These are phyloP conservation scores for Cystobasidium tubakii DNA, from an alignment of 768 basidiomycete genomes.

Conservation along the genomic window DNA sequence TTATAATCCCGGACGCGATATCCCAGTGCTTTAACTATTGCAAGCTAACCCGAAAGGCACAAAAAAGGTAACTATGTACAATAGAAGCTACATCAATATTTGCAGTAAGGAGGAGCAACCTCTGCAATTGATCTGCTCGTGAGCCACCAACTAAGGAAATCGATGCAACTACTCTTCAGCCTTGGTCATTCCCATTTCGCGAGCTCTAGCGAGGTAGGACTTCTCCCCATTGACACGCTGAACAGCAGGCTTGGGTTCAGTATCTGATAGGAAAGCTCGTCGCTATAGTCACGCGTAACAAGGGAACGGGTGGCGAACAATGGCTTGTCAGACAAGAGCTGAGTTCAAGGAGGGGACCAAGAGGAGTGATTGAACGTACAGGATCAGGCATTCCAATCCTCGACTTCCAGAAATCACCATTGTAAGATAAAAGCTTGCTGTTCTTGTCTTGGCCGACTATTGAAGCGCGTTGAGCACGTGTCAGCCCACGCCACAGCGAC, in stretches of 20 bases:
- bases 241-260: neutral
- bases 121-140: no score
- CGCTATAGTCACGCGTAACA: neutral
- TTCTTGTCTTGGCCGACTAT: slow-evolving; percentile 18
- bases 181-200: neutral
- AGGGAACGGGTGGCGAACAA: no score
- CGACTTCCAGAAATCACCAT: slow-evolving; percentile 25
- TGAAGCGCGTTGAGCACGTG: neutral
- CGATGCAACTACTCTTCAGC: slow-evolving; percentile 7
- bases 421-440: slow-evolving; percentile 22
- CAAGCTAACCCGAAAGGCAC: no score
- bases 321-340: no score
- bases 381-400: slow-evolving; percentile 22
- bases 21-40: no score
- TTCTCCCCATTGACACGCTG: slow-evolving; percentile 8
- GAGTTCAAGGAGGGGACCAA: no score
- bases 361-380: no score
- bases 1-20: no score
- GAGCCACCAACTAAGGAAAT: neutral
- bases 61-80: no score
- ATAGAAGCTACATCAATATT: neutral
- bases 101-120: no score
- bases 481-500: neutral
- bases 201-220: slow-evolving; percentile 5
- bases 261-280: slow-evolving; percentile 24